Percentiles rank a stretch among this genome's conserved stretches.
phyloP scores from a whole-genome alignment of 495 filamentous ascomycete species.

The Neurospora sp. region DNA sequence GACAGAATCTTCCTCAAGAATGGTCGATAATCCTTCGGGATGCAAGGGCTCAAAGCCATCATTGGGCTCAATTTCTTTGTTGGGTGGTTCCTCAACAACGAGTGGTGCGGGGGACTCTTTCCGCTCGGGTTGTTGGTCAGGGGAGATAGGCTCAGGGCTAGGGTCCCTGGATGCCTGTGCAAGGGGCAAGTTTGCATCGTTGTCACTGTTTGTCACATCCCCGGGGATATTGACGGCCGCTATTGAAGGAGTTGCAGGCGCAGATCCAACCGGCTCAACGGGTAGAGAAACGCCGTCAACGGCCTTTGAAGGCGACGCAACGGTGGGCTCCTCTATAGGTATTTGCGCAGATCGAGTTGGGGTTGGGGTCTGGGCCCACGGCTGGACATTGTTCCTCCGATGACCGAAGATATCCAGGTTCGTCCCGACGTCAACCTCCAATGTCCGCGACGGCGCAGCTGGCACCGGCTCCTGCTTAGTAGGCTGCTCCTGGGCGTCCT shows the following conservation, averaged over 20 bases:
- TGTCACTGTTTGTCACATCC: neutral
- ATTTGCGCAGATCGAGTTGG: neutral
- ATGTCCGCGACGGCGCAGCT: neutral
- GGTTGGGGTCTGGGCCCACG: neutral
- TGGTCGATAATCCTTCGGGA: conserved; percentile 21
- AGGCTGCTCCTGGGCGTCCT: neutral
- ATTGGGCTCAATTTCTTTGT: neutral
- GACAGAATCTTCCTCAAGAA: conserved; percentile 15
- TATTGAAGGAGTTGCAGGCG: neutral
- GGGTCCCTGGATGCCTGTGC: conserved; percentile 12
- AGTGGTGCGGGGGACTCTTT: neutral
- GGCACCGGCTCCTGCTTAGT: neutral
- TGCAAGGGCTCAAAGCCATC: conserved; percentile 7
- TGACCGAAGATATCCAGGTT: conserved; percentile 23
- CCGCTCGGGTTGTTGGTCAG: neutral
- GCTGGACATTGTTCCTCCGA: neutral
- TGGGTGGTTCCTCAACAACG: neutral
- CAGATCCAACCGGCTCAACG: neutral
- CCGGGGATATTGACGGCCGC: neutral
- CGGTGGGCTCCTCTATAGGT: neutral
- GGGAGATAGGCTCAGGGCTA: neutral
- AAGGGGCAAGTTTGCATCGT: neutral
- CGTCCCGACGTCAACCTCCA: conserved; percentile 20
- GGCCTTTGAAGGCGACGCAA: neutral
- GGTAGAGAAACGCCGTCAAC: neutral